phyloP scores from a whole-genome alignment of 768 basidiomycete species.

The Russula ochroleuca region DNA sequence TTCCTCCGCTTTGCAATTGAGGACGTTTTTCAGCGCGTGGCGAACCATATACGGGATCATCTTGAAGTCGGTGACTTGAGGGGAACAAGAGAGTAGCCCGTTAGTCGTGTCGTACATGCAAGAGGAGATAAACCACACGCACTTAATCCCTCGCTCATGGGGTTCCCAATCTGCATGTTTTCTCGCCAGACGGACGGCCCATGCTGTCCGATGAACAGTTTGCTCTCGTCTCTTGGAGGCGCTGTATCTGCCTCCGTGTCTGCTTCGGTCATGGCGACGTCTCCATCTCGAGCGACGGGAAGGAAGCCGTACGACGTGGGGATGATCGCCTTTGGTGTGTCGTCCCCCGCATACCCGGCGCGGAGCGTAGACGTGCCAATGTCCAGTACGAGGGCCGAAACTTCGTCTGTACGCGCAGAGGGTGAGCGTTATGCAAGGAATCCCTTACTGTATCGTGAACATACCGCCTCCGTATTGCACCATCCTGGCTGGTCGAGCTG shows the following conservation, averaged over 20 bases:
- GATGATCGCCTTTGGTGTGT: constrained; percentile 87
- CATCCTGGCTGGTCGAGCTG: constrained; percentile 42
- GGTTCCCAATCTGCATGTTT: constrained; percentile 84
- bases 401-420: constrained; percentile 64
- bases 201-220: constrained; percentile 79
- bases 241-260: constrained; percentile 37
- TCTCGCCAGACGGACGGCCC: constrained; percentile 87
- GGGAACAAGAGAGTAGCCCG: not conserved
- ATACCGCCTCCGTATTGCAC: constrained; percentile 85
- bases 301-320: constrained; percentile 86
- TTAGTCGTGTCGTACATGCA: not conserved
- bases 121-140: constrained; percentile 32
- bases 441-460: constrained; percentile 28
- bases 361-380: constrained; percentile 87
- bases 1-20: constrained; percentile 73
- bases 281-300: constrained; percentile 41
- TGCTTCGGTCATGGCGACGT: constrained; percentile 55
- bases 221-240: constrained; percentile 43
- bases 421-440: not conserved
- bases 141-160: constrained; percentile 84
- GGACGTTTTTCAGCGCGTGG: constrained; percentile 70
- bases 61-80: constrained; percentile 68
- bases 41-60: constrained; percentile 66
- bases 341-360: constrained; percentile 97
- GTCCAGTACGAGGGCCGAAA: constrained; percentile 94